Conservation (phyloP, 106 monocot genomes). For the Gastrodia elata region DNA sequence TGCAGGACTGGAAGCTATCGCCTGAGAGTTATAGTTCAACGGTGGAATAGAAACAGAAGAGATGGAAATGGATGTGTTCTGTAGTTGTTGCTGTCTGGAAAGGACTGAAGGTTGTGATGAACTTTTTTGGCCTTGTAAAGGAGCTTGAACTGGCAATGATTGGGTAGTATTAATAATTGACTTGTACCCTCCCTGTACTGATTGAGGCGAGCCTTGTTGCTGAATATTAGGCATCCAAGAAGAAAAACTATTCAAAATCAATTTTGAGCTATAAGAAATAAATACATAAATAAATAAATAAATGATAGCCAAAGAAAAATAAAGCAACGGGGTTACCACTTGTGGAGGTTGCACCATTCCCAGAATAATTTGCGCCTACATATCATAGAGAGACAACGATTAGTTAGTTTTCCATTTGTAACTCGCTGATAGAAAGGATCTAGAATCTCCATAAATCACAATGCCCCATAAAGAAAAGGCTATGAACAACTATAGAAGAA, state of each 20-base stretch:
- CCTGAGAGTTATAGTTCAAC: conserved; percentile 23
- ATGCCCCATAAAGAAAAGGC: not conserved
- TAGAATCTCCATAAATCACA: not conserved
- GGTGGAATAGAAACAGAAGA: conserved; percentile 29
- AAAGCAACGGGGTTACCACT: conserved; percentile 28
- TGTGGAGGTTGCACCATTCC: conserved; percentile 80
- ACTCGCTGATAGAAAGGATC: not conserved
- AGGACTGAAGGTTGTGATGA: conserved; percentile 31
- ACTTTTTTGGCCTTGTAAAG: conserved; percentile 36
- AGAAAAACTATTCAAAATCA: not conserved
- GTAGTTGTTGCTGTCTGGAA: conserved; percentile 34
- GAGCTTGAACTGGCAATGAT: conserved; percentile 37
- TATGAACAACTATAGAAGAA: no score
- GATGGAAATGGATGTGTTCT: conserved; percentile 29
- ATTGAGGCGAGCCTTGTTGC: conserved; percentile 24
- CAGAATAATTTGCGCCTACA: conserved; percentile 91
- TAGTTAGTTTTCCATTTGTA: conserved; percentile 1
- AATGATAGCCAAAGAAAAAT: not conserved
- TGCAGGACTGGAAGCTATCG: conserved; percentile 22
- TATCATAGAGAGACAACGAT: not conserved
- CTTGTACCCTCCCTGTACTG: conserved; percentile 25
- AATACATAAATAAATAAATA: no score
- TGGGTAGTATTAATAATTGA: conserved; percentile 31
- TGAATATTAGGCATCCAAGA: conserved; percentile 46
- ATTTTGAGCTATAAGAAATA: not conserved